A percentile compares a stretch with the other conserved stretches of the same genome.
phyloP scores from a whole-genome alignment of 1,284 basidiomycete species.

The Ustilago esculenta region DNA sequence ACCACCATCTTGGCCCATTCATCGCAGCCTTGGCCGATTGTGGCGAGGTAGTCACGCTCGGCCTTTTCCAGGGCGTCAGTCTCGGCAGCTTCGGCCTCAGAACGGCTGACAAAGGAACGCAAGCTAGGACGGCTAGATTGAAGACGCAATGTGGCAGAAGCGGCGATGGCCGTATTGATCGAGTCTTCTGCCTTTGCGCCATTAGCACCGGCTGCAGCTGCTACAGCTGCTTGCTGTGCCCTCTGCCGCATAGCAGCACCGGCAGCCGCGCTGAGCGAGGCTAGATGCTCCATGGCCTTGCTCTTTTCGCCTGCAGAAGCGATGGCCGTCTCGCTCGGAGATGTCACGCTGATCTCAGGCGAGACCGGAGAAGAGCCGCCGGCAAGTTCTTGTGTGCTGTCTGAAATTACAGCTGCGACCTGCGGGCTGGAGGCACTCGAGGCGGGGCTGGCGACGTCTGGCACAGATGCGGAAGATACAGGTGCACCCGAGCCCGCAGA shows the following conservation, averaged over 20 bases:
- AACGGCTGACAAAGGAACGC: constrained; percentile 30
- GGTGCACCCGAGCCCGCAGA: neutral
- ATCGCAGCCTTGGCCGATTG: constrained; percentile 43
- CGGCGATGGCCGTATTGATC: constrained; percentile 13
- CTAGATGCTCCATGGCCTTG: constrained; percentile 50
- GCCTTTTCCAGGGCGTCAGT: constrained; percentile 52
- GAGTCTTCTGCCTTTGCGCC: constrained; percentile 20
- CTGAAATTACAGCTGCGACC: neutral
- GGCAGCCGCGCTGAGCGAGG: constrained; percentile 52
- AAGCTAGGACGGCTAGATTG: constrained; percentile 32
- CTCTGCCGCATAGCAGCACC: constrained; percentile 43
- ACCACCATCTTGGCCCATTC: constrained; percentile 56
- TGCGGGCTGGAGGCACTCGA: constrained; percentile 5
- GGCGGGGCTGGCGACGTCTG: neutral
- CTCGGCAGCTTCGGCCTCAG: constrained; percentile 48
- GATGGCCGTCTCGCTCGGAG: constrained; percentile 4
- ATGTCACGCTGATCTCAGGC: neutral
- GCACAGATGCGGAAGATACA: neutral
- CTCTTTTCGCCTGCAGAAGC: constrained; percentile 31
- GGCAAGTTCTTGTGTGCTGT: neutral
- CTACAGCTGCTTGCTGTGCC: constrained; percentile 29
- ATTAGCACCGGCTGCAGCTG: constrained; percentile 12
- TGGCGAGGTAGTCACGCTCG: constrained; percentile 35
- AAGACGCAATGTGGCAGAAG: constrained; percentile 16
- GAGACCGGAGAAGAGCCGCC: neutral